Evolutionary conservation across 2,329 filamentous ascomycete genomes (phyloP).

Genomic region (Chaetomiaceae sp.): DNA sequence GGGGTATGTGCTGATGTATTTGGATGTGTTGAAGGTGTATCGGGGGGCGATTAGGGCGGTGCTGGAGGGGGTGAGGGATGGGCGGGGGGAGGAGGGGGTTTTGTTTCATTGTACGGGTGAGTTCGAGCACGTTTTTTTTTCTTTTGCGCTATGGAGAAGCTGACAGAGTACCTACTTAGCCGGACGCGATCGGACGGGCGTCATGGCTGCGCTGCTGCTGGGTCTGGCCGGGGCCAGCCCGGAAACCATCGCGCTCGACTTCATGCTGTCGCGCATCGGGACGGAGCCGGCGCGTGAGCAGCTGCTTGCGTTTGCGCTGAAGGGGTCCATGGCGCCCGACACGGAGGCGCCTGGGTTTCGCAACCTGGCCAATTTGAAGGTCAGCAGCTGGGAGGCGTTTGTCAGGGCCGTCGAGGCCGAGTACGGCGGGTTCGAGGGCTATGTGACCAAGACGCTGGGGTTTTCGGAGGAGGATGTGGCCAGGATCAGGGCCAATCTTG

Average conservation of each 20-base stretch:
- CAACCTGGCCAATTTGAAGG: conserved; percentile 43
- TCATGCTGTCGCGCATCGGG: conserved; percentile 51
- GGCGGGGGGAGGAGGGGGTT: conserved; percentile 38
- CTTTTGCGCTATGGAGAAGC: too few relatives aligned
- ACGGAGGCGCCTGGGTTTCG: conserved; percentile 44
- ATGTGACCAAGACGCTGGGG: conserved; percentile 42
- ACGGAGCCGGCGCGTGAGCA: conserved; percentile 47
- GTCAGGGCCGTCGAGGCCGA: conserved; percentile 38
- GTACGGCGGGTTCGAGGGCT: conserved; percentile 48
- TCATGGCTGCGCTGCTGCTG: conserved; percentile 48
- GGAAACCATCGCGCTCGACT: conserved; percentile 45
- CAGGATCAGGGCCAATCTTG: conserved; percentile 45
- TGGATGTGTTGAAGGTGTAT: conserved; percentile 43
- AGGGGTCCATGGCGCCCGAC: conserved; percentile 34
- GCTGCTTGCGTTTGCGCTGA: conserved; percentile 41
- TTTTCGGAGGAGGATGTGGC: conserved; percentile 44
- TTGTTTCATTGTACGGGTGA: conserved; percentile 53
- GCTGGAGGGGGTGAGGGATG: conserved; percentile 46
- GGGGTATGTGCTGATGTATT: conserved; percentile 45
- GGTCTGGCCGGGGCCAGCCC: conserved; percentile 44
- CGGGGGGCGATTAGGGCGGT: conserved; percentile 38
- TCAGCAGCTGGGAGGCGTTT: conserved; percentile 44
- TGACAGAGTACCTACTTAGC: conserved; percentile 32
- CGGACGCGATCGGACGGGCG: conserved; percentile 51
- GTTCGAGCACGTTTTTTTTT: conserved; percentile 18